Evolutionary conservation across 768 basidiomycete species (phyloP), one percentile per base, ranked within the genome.

Genomic region (Rubroboletus satanas): DNA sequence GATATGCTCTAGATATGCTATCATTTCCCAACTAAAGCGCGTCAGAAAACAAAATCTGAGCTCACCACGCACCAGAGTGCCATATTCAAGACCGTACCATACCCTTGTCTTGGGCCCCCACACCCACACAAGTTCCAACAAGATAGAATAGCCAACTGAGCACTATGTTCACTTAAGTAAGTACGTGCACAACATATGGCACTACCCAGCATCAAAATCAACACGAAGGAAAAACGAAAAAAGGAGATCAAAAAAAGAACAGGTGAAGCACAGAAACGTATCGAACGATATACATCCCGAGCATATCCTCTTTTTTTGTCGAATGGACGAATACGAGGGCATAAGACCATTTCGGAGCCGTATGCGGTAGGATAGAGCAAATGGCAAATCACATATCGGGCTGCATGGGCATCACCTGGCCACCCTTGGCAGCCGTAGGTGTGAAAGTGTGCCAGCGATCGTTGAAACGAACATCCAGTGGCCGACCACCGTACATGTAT

Each of bases 361-460:
- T 26, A 39, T 18, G 17, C 0, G 1, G 23, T 4, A 28, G 29
- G 28, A 49, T 17, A 14, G 36, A 56, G 12, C 10, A 10, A 43
- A 45, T 4, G 10, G 35, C 11, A 49, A 31, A 49, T 63, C 45
- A 68, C 57, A 65, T 65, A 17, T 90, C 88, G 15, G 83, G 72
- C 63, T 83, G 84, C 73, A 88, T 82, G 11, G 85, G 77, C 35
- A 79, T 80, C 38, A 84, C 72, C 69, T 88, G 87, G 4, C 88
- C 88, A 37, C 93, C 94, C 70, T 92, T 93, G 1, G 93, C 93
- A 37, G 94, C 88, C 14, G 86, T 83, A 0, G 90, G 87, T 4
- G 93, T 82, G 71, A 96, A 97, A 0, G 90, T 90, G 69, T 97
- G 94, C 92, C 91, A 93, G 61, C 93, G 85, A 66, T 93, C 91